Conservation (phyloP, 2,329 filamentous ascomycete genomes). For the Aspergillus eucalypticola region DNA sequence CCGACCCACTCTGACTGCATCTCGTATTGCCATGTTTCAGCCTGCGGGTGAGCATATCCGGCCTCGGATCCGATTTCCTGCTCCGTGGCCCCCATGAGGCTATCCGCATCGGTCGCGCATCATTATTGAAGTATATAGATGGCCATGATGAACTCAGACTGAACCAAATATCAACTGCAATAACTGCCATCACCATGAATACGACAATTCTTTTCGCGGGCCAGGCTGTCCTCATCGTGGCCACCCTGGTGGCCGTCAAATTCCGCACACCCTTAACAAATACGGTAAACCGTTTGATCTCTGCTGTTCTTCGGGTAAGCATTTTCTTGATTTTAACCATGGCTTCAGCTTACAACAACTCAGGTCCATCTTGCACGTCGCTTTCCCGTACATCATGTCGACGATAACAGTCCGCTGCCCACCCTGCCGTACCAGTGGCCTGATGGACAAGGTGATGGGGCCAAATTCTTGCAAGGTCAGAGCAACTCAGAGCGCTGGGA, state of each 20-base stretch:
- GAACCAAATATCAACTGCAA: too few relatives aligned
- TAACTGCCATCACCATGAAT: too few relatives aligned
- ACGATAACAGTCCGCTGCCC: constrained; percentile 6
- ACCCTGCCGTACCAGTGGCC: constrained; percentile 28
- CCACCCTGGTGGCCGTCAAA: background rate
- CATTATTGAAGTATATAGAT: too few relatives aligned
- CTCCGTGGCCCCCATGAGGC: too few relatives aligned
- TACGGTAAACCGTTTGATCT: background rate
- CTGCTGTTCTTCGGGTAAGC: background rate
- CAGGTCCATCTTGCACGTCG: constrained; percentile 1
- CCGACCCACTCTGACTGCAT: too few relatives aligned
- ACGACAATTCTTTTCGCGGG: too few relatives aligned
- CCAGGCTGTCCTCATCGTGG: too few relatives aligned
- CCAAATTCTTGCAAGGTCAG: constrained; percentile 43
- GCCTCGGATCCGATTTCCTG: too few relatives aligned
- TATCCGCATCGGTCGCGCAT: too few relatives aligned
- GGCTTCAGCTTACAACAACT: background rate
- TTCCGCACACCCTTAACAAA: background rate
- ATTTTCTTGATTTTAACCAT: background rate
- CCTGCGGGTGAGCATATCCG: too few relatives aligned
- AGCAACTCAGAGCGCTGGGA: constrained; percentile 38
- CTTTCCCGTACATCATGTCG: constrained; percentile 9
- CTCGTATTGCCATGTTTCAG: too few relatives aligned
- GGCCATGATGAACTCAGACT: too few relatives aligned
- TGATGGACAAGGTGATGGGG: constrained; percentile 43